Conservation (phyloP, 257 asterid genomes). For the Phtheirospermum japonicum region DNA sequence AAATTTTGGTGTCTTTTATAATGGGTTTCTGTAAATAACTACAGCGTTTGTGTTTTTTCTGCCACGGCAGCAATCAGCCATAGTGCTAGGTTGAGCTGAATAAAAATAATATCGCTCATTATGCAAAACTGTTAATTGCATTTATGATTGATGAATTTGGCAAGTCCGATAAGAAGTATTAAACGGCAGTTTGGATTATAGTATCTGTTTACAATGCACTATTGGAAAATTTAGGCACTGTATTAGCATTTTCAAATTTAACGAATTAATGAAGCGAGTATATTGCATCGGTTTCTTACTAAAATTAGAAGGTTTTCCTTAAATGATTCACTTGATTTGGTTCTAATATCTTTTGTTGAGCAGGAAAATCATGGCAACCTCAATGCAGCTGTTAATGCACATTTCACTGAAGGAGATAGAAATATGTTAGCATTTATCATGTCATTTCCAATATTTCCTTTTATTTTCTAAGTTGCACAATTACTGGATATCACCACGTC, state of each 20-base stretch:
- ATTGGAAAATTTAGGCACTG: background rate
- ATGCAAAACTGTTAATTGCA: background rate
- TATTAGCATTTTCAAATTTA: too few relatives aligned
- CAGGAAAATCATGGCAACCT: constrained; percentile 83
- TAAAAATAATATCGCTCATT: constrained; percentile 2
- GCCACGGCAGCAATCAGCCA: too few relatives aligned
- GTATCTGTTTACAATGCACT: background rate
- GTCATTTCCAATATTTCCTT: background rate
- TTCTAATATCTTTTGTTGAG: constrained; percentile 28
- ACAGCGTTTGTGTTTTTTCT: background rate
- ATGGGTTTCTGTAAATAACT: too few relatives aligned
- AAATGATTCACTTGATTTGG: background rate
- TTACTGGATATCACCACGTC: background rate
- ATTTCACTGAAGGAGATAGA: constrained; percentile 50
- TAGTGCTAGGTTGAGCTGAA: background rate
- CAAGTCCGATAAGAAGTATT: background rate
- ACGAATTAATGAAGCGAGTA: too few relatives aligned
- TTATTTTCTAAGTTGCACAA: background rate
- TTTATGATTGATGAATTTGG: background rate
- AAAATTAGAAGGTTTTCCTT: background rate
- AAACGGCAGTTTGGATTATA: too few relatives aligned
- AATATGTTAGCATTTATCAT: background rate
- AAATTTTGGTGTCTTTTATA: background rate
- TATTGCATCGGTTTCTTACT: background rate
- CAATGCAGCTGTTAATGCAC: constrained; percentile 80